These are phyloP conservation scores for Circinella minor DNA, from an alignment of 371 early-diverging fungal species.

Conservation along the genomic window DNA sequence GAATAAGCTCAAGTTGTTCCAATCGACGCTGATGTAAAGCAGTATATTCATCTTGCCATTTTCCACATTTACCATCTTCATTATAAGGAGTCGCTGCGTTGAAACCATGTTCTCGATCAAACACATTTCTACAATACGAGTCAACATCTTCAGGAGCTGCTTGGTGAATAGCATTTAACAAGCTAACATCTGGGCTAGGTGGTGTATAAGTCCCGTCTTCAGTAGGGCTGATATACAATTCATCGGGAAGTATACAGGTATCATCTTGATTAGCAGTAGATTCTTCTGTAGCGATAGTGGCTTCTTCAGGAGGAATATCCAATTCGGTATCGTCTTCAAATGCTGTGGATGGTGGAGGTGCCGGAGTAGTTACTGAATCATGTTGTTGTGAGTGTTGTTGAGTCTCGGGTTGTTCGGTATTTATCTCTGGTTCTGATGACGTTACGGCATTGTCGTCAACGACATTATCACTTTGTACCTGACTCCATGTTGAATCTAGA, in stretches of 20 bases:
- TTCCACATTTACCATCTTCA: constrained; percentile 32
- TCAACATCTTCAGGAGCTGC: constrained; percentile 24
- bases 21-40: constrained; percentile 28
- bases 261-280: not conserved
- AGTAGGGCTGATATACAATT: constrained; percentile 24
- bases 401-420: not conserved
- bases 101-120: constrained; percentile 24
- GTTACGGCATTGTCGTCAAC: not conserved
- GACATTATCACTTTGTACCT: not conserved
- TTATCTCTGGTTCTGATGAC: not conserved
- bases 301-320: not conserved
- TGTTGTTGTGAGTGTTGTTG: not conserved
- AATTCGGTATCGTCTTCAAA: constrained; percentile 3
- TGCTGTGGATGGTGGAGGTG: not conserved
- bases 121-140: constrained; percentile 29
- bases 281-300: constrained; percentile 2
- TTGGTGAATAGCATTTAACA: constrained; percentile 23
- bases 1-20: constrained; percentile 27
- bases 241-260: constrained; percentile 23
- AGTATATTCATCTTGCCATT: constrained; percentile 37
- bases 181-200: constrained; percentile 31
- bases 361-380: not conserved
- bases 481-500: not conserved
- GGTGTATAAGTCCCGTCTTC: constrained; percentile 40
- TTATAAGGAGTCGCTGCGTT: constrained; percentile 23